Conservation (phyloP, 176 grass and related monocot species). For the Ampelocalamus luodianensis region DNA sequence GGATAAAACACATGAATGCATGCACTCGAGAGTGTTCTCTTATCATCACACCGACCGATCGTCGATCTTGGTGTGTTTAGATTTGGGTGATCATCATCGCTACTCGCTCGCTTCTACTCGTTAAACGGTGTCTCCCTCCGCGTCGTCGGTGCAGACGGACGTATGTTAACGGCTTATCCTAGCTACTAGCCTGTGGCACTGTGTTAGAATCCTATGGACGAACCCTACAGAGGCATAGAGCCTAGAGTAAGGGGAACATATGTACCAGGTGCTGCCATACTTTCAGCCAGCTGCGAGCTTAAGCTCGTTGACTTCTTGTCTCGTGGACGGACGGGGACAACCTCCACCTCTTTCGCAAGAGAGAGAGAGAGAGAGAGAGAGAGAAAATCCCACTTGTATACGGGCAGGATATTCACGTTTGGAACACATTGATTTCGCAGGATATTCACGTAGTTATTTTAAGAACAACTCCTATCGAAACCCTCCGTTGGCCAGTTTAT, state of each 20-base stretch:
- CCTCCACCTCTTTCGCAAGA: not conserved
- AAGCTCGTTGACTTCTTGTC: not conserved
- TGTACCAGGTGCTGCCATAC: not conserved
- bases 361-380: not conserved
- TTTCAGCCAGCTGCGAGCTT: not conserved
- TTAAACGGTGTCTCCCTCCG: not conserved
- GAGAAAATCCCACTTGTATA: not conserved
- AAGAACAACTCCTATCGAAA: not conserved
- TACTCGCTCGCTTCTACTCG: not conserved
- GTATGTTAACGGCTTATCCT: not conserved
- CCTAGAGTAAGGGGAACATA: not conserved
- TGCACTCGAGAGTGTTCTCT: too few species aligned
- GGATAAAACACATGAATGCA: not conserved
- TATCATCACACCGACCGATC: not conserved
- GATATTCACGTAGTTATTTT: not conserved
- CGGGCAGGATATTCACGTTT: not conserved
- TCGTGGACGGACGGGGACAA: not conserved
- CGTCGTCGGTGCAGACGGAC: not conserved
- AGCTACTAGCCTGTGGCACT: not conserved
- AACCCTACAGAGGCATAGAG: not conserved
- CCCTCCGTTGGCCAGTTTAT: not conserved
- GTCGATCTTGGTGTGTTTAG: not conserved
- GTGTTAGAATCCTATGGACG: not conserved
- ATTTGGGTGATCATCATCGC: not conserved
- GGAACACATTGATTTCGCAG: not conserved